A percentile compares a stretch with the other conserved stretches of the same genome.
Evolutionary conservation across 208 protist species (phyloP).

Genomic region (Trichomonas gallinae): DNA sequence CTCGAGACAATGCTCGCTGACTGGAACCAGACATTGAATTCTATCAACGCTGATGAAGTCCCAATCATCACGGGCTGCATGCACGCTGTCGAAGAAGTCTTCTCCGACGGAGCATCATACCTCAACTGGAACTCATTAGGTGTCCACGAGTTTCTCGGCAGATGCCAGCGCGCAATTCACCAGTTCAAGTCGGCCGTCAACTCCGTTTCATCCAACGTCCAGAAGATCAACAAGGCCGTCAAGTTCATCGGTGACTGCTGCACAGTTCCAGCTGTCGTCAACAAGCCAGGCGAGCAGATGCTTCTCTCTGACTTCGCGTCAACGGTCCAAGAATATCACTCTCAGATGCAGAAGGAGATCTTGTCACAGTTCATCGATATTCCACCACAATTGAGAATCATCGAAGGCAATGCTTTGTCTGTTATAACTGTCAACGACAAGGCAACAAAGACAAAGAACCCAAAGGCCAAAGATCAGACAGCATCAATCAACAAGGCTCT

Average conservation of each 20-base stretch:
- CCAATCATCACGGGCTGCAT: neutral
- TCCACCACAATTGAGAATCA: constrained; percentile 9
- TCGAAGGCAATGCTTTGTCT: neutral
- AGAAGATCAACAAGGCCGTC: constrained; percentile 76
- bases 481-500: neutral
- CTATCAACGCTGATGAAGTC: neutral
- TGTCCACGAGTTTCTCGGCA: constrained; percentile 77
- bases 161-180: constrained; percentile 71
- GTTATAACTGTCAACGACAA: neutral
- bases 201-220: constrained; percentile 73
- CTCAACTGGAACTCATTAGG: constrained; percentile 95
- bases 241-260: constrained; percentile 47
- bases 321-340: neutral
- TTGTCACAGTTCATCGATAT: constrained; percentile 16
- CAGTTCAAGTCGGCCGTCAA: constrained; percentile 61
- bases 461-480: neutral
- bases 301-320: neutral
- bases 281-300: neutral
- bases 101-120: constrained; percentile 72
- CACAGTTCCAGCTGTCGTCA: constrained; percentile 35
- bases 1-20: neutral
- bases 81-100: constrained; percentile 29
- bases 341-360: constrained; percentile 14
- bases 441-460: neutral
- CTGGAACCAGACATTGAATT: neutral